Conservation (phyloP, 2,329 filamentous ascomycete genomes). For the Leptoxyphium fumago region DNA sequence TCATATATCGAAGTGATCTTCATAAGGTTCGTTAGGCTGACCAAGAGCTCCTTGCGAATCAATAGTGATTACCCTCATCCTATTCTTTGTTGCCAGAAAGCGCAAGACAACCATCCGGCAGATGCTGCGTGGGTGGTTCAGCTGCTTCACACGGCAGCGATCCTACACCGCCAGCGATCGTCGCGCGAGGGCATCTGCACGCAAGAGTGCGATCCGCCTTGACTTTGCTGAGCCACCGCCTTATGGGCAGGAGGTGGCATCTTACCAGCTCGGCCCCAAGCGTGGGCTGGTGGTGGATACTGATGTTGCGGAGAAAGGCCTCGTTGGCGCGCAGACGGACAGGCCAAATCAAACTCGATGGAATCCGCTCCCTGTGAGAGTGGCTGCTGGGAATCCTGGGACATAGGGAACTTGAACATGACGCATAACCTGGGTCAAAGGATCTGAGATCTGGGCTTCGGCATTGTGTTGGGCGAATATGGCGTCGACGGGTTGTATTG, state of each 20-base stretch:
- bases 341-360: neutral
- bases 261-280: constrained; percentile 8
- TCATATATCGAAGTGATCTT: neutral
- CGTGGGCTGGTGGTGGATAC: constrained; percentile 12
- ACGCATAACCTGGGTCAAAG: no score
- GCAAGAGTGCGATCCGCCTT: constrained; percentile 28
- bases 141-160: constrained; percentile 19
- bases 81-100: constrained; percentile 74
- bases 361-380: neutral
- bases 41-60: neutral
- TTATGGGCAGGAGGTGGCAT: constrained; percentile 2
- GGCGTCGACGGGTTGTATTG: no score
- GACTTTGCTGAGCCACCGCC: constrained; percentile 1
- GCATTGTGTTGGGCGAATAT: no score
- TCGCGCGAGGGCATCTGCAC: constrained; percentile 35
- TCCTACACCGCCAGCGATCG: no score
- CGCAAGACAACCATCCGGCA: constrained; percentile 68
- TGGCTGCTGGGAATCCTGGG: no score
- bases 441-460: no score
- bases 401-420: no score
- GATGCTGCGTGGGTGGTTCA: constrained; percentile 31
- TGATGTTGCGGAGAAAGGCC: constrained; percentile 18
- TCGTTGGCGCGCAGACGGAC: constrained; percentile 2
- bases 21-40: no score
- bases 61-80: constrained; percentile 46